Percentiles rank a stretch among this genome's conserved stretches.
phyloP scores from a whole-genome alignment of 306 rosid species.

The Cucurbita moschata region DNA sequence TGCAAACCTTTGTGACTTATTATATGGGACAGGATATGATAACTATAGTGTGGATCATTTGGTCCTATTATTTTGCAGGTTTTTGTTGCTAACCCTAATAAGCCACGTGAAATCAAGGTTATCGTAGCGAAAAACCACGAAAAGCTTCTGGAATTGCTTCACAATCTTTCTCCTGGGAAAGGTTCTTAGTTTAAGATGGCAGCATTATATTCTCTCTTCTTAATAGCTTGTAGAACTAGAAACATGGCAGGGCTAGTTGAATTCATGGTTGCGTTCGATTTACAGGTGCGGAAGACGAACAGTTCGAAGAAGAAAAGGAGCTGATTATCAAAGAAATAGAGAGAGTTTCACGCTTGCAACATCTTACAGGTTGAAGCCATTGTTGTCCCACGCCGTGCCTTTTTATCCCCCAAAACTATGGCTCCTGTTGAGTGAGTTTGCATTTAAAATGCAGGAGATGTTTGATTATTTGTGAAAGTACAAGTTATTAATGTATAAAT shows the following conservation, averaged over 20 bases:
- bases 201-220: background rate
- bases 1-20: too few species aligned
- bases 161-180: conserved; percentile 62
- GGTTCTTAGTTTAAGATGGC: conserved; percentile 25
- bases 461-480: background rate
- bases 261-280: background rate
- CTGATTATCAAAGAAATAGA: conserved; percentile 66
- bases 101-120: conserved; percentile 66
- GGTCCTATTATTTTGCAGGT: conserved; percentile 31
- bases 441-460: background rate
- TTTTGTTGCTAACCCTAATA: conserved; percentile 87
- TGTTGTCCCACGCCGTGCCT: background rate
- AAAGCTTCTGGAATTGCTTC: conserved; percentile 68
- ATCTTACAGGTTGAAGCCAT: conserved; percentile 11
- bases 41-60: background rate
- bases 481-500: background rate
- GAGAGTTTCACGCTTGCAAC: conserved; percentile 20
- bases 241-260: background rate
- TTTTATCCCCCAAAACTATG: background rate
- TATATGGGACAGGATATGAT: background rate
- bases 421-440: background rate
- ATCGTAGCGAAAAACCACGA: conserved; percentile 63
- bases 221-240: background rate
- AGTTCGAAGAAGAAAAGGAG: conserved; percentile 91
- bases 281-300: conserved; percentile 91